Base-by-base conservation (phyloP, 2,329 filamentous ascomycete genomes). In the Purpureocillium takamizusanense region DNA sequence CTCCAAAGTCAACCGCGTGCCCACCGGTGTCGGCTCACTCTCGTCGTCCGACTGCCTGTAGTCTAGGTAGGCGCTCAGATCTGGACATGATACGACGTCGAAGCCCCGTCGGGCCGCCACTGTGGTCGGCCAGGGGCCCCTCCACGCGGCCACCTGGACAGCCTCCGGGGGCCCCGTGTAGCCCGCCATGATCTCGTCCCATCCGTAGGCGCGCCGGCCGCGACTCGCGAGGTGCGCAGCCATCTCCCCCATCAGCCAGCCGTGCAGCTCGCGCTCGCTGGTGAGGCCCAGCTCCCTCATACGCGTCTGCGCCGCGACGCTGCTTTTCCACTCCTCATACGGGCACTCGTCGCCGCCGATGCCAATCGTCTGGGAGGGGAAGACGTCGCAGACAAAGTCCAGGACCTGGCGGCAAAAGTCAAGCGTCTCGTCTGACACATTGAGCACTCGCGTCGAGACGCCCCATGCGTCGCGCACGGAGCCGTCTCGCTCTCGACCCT, bases 291-390 rank as follows among this genome's bases (percentile, higher is more conserved):
- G 41, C n/a, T 35, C 36, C 14, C 18, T 37, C 43, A 45, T 45
- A 12, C 16, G 34, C 3, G 29, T 15, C 34, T 47, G 45, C 7
- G 38, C 41, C 6, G 40, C 35, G 15, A 36, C 28, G 29, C 37
- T 47, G 3, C 36, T 31, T n/a, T 35, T 38, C 45, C 45, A 47
- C 35, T 47, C 45, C 16, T 45, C 43, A 32, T 45, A 44, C 4
- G 41, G 45, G 40, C 45, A 47, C 31, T 47, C 45, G 29, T 47
- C 45, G 21, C 45, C 45, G 17, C 45, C 45, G 18, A 47, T 47
- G 21, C 43, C 36, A 9, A 47, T 39, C 16, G 30, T 38, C 17
- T 37, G 25, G 9, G 38, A 37, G 8, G 45, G 45, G 21, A 47
- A 47, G 14, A 47, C 42, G 15, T 41, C 37, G 34, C 40, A 41